Evolutionary conservation across 2,329 filamentous ascomycete genomes (phyloP).

Genomic region (Colletotrichum agaves): DNA sequence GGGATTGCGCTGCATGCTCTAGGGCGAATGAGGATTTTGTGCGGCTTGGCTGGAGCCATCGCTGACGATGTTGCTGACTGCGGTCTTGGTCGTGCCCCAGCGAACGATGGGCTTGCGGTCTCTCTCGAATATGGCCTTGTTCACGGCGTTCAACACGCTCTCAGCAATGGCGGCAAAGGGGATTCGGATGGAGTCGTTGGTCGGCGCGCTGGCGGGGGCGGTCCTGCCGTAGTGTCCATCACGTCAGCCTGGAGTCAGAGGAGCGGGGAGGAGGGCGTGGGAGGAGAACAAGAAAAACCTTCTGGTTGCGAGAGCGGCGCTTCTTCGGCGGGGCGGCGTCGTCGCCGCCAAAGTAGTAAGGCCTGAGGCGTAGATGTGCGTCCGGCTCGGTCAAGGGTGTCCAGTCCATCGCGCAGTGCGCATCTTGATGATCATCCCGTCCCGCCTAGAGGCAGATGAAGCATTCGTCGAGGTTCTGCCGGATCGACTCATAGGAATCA

Average conservation of each 20-base stretch:
- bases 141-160: not conserved
- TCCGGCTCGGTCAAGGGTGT: not conserved
- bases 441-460: constrained; percentile 5
- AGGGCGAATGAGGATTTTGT: not conserved
- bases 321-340: not conserved
- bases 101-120: not conserved
- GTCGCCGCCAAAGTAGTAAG: constrained; percentile 3
- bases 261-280: not conserved
- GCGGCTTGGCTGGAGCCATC: not conserved
- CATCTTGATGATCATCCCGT: not conserved
- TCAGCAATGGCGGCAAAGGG: not conserved
- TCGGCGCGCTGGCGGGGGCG: not conserved
- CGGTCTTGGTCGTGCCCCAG: not conserved
- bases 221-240: not conserved
- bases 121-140: not conserved
- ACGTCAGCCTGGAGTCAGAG: not conserved
- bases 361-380: not conserved
- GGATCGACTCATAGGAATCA: not conserved
- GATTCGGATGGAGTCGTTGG: not conserved
- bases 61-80: not conserved
- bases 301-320: not conserved
- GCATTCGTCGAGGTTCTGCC: not conserved
- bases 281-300: not conserved
- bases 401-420: not conserved
- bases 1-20: not conserved